A percentile compares a stretch with the other conserved stretches of the same genome.
Evolutionary conservation across 371 early-diverging fungal species (phyloP).

Genomic region (Saksenaea vasiformis): DNA sequence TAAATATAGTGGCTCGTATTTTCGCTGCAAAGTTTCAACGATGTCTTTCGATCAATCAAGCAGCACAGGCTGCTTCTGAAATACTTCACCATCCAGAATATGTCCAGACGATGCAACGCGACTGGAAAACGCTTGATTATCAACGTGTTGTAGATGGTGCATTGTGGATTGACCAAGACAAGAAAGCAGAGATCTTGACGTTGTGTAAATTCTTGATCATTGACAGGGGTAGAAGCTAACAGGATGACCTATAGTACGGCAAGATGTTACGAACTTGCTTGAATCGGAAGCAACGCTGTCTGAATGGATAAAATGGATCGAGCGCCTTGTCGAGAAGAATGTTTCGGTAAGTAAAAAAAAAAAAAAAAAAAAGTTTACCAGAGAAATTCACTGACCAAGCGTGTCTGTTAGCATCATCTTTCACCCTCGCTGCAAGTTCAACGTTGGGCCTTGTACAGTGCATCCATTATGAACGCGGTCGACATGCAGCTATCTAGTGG

Average conservation of each 20-base stretch:
- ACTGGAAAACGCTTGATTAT: background rate
- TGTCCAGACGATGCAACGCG: background rate
- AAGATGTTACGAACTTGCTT: background rate
- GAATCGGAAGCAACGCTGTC: background rate
- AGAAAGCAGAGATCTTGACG: background rate
- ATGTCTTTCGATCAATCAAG: background rate
- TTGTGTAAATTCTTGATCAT: background rate
- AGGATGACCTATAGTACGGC: background rate
- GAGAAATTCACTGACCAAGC: background rate
- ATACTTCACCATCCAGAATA: background rate
- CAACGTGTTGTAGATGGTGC: background rate
- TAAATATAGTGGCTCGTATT: background rate
- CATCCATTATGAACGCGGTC: background rate
- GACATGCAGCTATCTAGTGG: background rate
- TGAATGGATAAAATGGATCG: background rate
- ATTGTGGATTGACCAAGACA: background rate
- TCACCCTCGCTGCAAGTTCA: background rate
- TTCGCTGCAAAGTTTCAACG: background rate
- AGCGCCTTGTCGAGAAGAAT: background rate
- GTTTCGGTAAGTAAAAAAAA: background rate
- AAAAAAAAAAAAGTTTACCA: background rate
- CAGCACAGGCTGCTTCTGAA: background rate
- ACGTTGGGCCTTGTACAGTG: constrained; percentile 1
- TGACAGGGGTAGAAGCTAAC: background rate
- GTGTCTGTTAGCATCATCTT: background rate